Conservation (phyloP, 352 stramenopile species). For the Pythium dissotocum region DNA sequence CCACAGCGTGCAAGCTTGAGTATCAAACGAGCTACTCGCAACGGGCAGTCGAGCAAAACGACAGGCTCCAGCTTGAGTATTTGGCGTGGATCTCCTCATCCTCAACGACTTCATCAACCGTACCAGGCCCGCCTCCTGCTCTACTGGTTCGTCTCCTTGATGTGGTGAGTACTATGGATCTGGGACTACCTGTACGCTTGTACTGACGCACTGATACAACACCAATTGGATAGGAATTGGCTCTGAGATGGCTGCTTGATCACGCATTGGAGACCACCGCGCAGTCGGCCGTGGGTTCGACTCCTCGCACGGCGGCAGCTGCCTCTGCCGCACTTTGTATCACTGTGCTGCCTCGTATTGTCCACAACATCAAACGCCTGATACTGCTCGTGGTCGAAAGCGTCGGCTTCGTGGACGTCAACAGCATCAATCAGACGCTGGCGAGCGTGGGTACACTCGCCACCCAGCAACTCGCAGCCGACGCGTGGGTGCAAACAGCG, state of each 20-base stretch:
- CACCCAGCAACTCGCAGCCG: background rate
- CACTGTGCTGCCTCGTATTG: background rate
- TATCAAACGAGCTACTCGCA: background rate
- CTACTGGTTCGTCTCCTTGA: background rate
- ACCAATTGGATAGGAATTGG: background rate
- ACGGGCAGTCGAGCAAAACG: background rate
- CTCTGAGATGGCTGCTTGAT: background rate
- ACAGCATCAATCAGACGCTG: background rate
- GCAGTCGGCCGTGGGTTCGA: background rate
- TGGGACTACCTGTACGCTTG: background rate
- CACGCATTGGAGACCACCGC: background rate
- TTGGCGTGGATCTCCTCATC: background rate
- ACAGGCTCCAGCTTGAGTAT: background rate
- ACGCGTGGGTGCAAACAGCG: background rate
- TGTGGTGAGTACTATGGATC: background rate
- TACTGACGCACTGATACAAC: background rate
- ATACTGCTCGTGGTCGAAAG: background rate
- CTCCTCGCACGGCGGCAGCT: background rate
- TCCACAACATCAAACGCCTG: background rate
- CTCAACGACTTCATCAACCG: background rate
- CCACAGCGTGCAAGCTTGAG: background rate
- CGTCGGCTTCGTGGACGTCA: background rate
- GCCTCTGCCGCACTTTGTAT: background rate
- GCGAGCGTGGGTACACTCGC: background rate
- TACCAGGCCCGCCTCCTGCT: background rate